These are phyloP conservation scores for Fusarium fracticaudum DNA, from an alignment of 2,329 filamentous ascomycete genomes.

Conservation along the genomic window DNA sequence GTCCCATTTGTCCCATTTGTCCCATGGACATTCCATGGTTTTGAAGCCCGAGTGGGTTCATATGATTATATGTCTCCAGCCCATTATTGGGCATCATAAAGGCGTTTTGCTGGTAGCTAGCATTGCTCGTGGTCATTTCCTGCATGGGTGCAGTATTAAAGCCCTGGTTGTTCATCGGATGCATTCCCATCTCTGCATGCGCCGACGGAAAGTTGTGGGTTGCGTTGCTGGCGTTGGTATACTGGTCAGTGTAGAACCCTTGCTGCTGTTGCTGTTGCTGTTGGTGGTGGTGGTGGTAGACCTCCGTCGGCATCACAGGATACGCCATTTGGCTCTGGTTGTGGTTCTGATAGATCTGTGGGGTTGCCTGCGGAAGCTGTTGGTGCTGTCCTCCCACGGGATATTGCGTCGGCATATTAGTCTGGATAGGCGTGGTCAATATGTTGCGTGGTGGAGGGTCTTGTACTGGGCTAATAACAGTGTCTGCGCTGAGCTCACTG, in stretches of 20 bases:
- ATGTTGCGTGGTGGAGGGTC: constrained; percentile 53
- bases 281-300: constrained; percentile 31
- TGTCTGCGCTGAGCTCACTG: constrained; percentile 65
- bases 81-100: constrained; percentile 43
- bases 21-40: constrained; percentile 39
- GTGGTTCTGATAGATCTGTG: constrained; percentile 34
- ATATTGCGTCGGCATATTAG: constrained; percentile 32
- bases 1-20: constrained; percentile 39
- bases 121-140: constrained; percentile 37
- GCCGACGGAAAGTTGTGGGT: constrained; percentile 41
- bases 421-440: constrained; percentile 42
- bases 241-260: constrained; percentile 42
- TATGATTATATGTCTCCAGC: constrained; percentile 46
- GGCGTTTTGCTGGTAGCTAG: constrained; percentile 38
- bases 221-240: constrained; percentile 42
- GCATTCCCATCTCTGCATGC: constrained; percentile 38
- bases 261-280: constrained; percentile 24
- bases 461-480: constrained; percentile 74
- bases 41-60: constrained; percentile 48
- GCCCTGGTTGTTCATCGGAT: constrained; percentile 39
- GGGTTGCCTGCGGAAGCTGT: constrained; percentile 28
- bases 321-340: constrained; percentile 38
- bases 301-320: constrained; percentile 40
- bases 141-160: constrained; percentile 40
- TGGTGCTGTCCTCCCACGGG: constrained; percentile 30